phyloP scores from a whole-genome alignment of 2,329 filamentous ascomycete species.

The Phyllachora maydis region DNA sequence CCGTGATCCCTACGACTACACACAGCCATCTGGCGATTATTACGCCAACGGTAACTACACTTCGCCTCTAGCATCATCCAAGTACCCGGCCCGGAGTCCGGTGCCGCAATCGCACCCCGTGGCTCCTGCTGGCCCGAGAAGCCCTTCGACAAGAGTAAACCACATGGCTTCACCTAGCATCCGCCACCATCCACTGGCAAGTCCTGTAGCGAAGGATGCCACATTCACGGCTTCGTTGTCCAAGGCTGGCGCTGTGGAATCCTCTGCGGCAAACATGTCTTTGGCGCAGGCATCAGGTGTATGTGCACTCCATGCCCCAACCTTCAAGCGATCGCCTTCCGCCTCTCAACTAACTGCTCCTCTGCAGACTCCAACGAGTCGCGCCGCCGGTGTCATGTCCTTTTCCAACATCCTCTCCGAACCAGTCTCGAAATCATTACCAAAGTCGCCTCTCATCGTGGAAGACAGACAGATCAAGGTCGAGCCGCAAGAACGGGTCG shows the following conservation, averaged over 20 bases:
- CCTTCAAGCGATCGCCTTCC: too few species aligned
- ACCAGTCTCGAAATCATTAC: conserved; percentile 37
- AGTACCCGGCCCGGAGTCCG: conserved; percentile 27
- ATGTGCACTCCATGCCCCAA: too few species aligned
- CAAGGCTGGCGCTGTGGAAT: conserved; percentile 16
- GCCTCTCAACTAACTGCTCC: too few species aligned
- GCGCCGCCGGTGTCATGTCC: conserved; percentile 76
- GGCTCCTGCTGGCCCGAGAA: conserved; percentile 17
- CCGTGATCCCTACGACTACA: conserved; percentile 29
- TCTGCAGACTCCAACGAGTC: too few species aligned
- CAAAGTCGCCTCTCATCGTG: too few species aligned
- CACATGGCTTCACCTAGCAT: conserved; percentile 26
- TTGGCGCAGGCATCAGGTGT: too few species aligned
- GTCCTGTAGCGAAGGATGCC: conserved; percentile 18
- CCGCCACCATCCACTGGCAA: conserved; percentile 19
- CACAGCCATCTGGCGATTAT: conserved; percentile 22
- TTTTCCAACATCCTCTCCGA: conserved; percentile 87
- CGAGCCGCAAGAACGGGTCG: conserved; percentile 5
- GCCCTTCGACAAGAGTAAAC: conserved; percentile 17
- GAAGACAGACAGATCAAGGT: conserved; percentile 1
- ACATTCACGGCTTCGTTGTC: conserved; percentile 10
- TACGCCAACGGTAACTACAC: conserved; percentile 27
- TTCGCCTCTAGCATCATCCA: conserved; percentile 22
- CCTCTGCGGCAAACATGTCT: conserved; percentile 17
- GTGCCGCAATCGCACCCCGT: conserved; percentile 22